Evolutionary conservation across 2,329 filamentous ascomycete genomes (phyloP).

Genomic region (Xenoacremonium recifei): DNA sequence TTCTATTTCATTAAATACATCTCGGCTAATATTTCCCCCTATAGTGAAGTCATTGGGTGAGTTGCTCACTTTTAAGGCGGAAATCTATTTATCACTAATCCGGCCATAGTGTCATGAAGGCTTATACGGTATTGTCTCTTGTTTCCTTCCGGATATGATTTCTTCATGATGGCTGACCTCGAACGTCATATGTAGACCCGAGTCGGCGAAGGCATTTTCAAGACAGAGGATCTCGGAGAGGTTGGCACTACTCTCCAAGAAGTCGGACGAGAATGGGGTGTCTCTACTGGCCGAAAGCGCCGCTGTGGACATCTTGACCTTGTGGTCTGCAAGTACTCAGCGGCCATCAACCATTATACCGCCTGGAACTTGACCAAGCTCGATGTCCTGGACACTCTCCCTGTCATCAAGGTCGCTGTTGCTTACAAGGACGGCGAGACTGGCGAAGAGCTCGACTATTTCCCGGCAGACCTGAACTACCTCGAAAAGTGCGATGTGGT

Average conservation of each 20-base stretch:
- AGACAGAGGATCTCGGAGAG: conserved; percentile 51
- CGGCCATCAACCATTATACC: conserved; percentile 63
- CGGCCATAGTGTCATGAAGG: neutral
- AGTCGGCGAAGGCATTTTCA: conserved; percentile 61
- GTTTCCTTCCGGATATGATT: neutral
- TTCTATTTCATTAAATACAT: neutral
- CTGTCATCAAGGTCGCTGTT: conserved; percentile 55
- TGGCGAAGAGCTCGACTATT: neutral
- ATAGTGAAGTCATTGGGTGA: neutral
- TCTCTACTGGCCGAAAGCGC: conserved; percentile 6
- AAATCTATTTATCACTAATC: neutral
- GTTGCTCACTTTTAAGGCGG: neutral
- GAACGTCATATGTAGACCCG: conserved; percentile 37
- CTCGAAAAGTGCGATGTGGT: neutral
- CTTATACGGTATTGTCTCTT: neutral
- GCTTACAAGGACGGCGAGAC: neutral
- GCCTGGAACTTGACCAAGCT: conserved; percentile 40
- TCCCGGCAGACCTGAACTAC: neutral
- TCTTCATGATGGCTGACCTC: neutral
- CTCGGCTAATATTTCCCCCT: neutral
- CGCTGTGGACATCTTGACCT: conserved; percentile 56
- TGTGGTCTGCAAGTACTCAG: conserved; percentile 64
- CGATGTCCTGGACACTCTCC: conserved; percentile 71
- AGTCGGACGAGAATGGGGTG: conserved; percentile 37
- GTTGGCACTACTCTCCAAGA: conserved; percentile 23